Conservation (phyloP, 2,329 filamentous ascomycete species). For the Ophiostoma perfectum region DNA sequence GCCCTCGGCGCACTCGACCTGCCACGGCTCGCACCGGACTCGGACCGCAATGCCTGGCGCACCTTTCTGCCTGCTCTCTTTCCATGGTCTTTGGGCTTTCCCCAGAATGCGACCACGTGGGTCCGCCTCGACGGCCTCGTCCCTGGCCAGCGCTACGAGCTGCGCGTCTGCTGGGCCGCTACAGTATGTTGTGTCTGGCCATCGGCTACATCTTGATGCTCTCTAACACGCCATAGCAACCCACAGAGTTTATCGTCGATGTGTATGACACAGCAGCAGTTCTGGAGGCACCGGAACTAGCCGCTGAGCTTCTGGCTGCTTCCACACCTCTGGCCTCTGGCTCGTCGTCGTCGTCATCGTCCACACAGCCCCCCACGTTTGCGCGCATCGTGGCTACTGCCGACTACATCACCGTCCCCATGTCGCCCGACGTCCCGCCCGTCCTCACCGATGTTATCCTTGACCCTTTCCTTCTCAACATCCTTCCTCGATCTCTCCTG, state of each 20-base stretch:
- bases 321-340: neutral
- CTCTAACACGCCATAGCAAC: slow-evolving; percentile 57
- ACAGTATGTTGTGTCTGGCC: slow-evolving; percentile 52
- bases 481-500: slow-evolving; percentile 71
- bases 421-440: slow-evolving; percentile 59
- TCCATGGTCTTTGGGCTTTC: slow-evolving; percentile 47
- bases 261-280: slow-evolving; percentile 58
- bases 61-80: slow-evolving; percentile 64
- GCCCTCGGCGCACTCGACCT: neutral
- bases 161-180: slow-evolving; percentile 88
- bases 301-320: slow-evolving; percentile 49
- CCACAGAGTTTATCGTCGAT: slow-evolving; percentile 69
- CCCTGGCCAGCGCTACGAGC: slow-evolving; percentile 76
- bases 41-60: slow-evolving; percentile 43
- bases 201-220: slow-evolving; percentile 2
- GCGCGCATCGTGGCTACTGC: slow-evolving; percentile 60
- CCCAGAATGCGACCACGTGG: slow-evolving; percentile 69
- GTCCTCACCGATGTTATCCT: slow-evolving; percentile 78
- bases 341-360: slow-evolving; percentile 40
- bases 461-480: slow-evolving; percentile 71
- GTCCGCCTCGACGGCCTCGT: slow-evolving; percentile 65
- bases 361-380: slow-evolving; percentile 35
- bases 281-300: slow-evolving; percentile 56
- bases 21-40: slow-evolving; percentile 19
- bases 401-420: slow-evolving; percentile 80